phyloP scores from a whole-genome alignment of 2,329 filamentous ascomycete species.

The Claviceps sp. region DNA sequence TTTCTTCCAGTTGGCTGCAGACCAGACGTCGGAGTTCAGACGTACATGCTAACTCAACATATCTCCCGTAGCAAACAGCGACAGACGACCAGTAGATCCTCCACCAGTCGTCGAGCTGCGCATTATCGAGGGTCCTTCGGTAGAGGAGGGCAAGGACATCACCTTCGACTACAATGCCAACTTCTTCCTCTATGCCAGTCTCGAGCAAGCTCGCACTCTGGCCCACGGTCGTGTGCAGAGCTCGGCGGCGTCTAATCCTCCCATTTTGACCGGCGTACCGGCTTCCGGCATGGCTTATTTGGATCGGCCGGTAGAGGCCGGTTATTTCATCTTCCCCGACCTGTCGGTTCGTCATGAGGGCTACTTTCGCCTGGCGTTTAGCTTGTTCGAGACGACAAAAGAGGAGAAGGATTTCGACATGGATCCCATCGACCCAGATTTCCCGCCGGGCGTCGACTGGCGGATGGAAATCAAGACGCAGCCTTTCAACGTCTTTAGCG shows the following conservation, averaged over 20 bases:
- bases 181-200: constrained; percentile 90
- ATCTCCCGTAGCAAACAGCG: constrained; percentile 29
- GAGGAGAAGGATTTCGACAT: constrained; percentile 65
- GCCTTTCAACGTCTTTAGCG: constrained; percentile 82
- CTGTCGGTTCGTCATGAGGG: constrained; percentile 92
- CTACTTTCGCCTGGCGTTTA: constrained; percentile 80
- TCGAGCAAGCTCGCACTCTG: constrained; percentile 74
- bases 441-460: constrained; percentile 55
- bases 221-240: constrained; percentile 64
- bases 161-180: constrained; percentile 92
- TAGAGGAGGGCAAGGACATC: constrained; percentile 51
- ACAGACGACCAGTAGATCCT: constrained; percentile 84
- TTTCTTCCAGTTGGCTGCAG: too few relatives aligned
- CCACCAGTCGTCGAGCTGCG: constrained; percentile 87
- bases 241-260: constrained; percentile 54
- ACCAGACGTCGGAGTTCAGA: not conserved
- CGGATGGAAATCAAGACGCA: constrained; percentile 80
- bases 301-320: constrained; percentile 65
- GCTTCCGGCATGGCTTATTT: constrained; percentile 94
- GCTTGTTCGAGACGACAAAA: constrained; percentile 87
- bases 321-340: constrained; percentile 97
- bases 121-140: constrained; percentile 60
- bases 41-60: constrained; percentile 8
- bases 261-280: constrained; percentile 85
- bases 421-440: constrained; percentile 29